A percentile compares a stretch with the other conserved stretches of the same genome.
phyloP scores from a whole-genome alignment of 208 protist genomes.

The Endotrypanum monterogeii region DNA sequence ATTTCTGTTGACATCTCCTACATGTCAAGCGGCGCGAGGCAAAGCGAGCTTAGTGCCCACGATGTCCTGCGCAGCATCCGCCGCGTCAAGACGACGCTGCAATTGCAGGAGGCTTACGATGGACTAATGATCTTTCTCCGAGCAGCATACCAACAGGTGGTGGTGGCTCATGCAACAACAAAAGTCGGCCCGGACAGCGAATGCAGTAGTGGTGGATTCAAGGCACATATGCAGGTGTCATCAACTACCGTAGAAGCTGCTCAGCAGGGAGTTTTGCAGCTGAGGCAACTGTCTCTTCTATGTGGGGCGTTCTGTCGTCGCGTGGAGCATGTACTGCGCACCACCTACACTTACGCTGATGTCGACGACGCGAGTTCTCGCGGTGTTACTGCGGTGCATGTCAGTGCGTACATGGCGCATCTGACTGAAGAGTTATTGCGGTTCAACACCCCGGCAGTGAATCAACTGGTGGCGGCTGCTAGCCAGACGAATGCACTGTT shows the following conservation, averaged over 20 bases:
- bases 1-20: constrained; percentile 7
- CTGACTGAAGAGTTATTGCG: constrained; percentile 19
- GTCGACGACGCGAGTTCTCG: constrained; percentile 22
- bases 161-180: constrained; percentile 4
- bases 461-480: not conserved
- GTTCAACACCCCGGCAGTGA: constrained; percentile 27
- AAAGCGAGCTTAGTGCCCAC: constrained; percentile 19
- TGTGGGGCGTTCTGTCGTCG: constrained; percentile 47
- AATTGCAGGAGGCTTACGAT: constrained; percentile 31
- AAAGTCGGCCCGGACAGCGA: not conserved
- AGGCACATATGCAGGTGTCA: not conserved
- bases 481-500: not conserved
- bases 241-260: constrained; percentile 8
- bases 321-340: constrained; percentile 33
- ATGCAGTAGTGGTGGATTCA: not conserved
- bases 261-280: constrained; percentile 24
- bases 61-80: constrained; percentile 29
- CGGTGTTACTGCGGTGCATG: constrained; percentile 9
- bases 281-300: constrained; percentile 38
- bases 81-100: constrained; percentile 23
- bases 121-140: constrained; percentile 20
- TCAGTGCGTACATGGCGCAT: constrained; percentile 30
- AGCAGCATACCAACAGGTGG: constrained; percentile 6
- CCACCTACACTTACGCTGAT: constrained; percentile 31
- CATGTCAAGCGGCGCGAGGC: constrained; percentile 5